These are phyloP conservation scores for Hypsizygus ulmarius DNA, from an alignment of 1,284 basidiomycete species.

Conservation along the genomic window DNA sequence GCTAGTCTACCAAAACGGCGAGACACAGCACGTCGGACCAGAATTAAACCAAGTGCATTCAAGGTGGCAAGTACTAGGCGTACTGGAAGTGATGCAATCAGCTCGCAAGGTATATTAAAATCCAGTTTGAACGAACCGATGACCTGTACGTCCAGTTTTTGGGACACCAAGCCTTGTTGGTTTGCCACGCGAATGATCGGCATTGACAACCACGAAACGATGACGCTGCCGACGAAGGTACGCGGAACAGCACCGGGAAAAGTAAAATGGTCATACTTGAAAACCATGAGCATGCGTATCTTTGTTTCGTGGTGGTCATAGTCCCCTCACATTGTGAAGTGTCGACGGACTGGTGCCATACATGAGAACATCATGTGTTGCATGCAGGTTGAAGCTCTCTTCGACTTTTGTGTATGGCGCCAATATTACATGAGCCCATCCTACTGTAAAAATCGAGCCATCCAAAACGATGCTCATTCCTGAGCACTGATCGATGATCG, in stretches of 20 bases:
- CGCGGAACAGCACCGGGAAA: conserved; percentile 92
- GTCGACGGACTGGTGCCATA: conserved; percentile 55
- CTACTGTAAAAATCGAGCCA: conserved; percentile 51
- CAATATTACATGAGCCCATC: conserved; percentile 67
- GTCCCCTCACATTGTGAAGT: conserved; percentile 49
- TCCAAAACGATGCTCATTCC: conserved; percentile 39
- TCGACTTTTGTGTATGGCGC: conserved; percentile 96
- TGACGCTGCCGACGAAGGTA: conserved; percentile 76
- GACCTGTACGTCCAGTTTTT: conserved; percentile 64
- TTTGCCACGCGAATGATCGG: conserved; percentile 45
- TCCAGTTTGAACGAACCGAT: conserved; percentile 44
- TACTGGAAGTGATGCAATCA: conserved; percentile 45
- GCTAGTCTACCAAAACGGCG: conserved; percentile 61
- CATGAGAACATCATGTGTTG: conserved; percentile 83
- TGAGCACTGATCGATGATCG: not conserved
- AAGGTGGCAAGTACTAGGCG: conserved; percentile 71
- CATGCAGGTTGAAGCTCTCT: conserved; percentile 95
- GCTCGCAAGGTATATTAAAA: not conserved
- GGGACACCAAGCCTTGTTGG: conserved; percentile 40
- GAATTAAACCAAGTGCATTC: conserved; percentile 65
- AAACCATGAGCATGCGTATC: conserved; percentile 4
- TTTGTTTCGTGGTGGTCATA: conserved; percentile 5
- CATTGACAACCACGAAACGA: conserved; percentile 53
- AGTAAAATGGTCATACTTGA: conserved; percentile 84
- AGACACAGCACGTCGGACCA: conserved; percentile 62